Conservation (phyloP, 805 yeast species). For the Hyphopichia homilentoma region DNA sequence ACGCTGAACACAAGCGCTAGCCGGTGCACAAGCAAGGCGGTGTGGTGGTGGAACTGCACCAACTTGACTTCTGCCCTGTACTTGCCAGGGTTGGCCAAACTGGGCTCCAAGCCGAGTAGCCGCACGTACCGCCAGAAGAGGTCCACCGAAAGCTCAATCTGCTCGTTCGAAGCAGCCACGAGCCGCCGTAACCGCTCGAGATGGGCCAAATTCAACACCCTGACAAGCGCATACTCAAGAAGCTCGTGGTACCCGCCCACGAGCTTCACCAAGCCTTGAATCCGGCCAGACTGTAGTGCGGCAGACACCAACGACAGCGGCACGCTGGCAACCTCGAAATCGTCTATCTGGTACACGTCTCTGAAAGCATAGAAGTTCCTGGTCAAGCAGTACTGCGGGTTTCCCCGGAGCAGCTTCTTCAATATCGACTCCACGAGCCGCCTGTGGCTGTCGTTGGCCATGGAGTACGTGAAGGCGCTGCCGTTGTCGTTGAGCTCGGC, state of each 20-base stretch:
- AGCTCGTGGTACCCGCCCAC: constrained; percentile 4
- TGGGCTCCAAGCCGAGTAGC: background rate
- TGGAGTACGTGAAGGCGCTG: constrained; percentile 11
- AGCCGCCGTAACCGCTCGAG: too few relatives aligned
- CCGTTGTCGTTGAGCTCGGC: constrained; percentile 33
- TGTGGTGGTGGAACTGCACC: background rate
- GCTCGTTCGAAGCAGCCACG: too few relatives aligned
- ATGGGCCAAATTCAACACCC: background rate
- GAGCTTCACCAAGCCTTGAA: too few relatives aligned
- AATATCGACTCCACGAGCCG: constrained; percentile 16
- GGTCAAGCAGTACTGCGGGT: constrained; percentile 5
- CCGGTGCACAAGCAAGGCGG: constrained; percentile 3
- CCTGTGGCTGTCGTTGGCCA: constrained; percentile 13
- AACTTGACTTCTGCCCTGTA: background rate
- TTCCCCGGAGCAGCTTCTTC: background rate
- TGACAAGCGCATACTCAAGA: background rate
- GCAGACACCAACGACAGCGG: too few relatives aligned
- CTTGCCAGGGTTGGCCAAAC: background rate
- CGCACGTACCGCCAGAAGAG: background rate
- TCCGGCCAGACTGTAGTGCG: too few relatives aligned
- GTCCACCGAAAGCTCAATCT: background rate
- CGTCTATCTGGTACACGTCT: constrained; percentile 2
- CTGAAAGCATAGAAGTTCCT: constrained; percentile 23
- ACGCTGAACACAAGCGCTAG: background rate
- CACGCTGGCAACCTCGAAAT: too few relatives aligned